Evolutionary conservation across 345 rosid genomes (phyloP).

Genomic region (Camelina neglecta): DNA sequence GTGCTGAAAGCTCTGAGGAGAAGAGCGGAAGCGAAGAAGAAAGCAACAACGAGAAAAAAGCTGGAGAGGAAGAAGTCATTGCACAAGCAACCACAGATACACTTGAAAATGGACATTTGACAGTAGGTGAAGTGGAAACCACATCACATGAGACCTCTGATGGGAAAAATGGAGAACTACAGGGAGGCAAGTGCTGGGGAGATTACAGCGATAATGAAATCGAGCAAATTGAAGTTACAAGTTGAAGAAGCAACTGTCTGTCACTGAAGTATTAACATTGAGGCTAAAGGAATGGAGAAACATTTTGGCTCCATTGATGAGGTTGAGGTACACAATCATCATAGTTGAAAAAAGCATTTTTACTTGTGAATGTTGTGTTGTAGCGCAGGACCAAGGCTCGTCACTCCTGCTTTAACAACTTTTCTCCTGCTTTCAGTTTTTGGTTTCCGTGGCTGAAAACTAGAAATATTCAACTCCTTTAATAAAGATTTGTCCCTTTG

Average conservation of each 20-base stretch:
- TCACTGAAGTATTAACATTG: conserved; percentile 40
- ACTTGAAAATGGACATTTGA: conserved; percentile 45
- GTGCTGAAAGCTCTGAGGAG: conserved; percentile 44
- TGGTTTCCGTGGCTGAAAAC: conserved; percentile 37
- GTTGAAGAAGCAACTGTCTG: conserved; percentile 48
- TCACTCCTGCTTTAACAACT: conserved; percentile 30
- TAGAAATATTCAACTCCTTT: conserved; percentile 23
- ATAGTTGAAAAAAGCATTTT: conserved; percentile 23
- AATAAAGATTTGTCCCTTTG: conserved; percentile 20
- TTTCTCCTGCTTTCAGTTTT: conserved; percentile 29
- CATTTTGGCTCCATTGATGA: conserved; percentile 35
- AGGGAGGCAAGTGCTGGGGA: conserved; percentile 75
- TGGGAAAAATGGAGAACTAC: conserved; percentile 47
- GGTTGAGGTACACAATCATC: conserved; percentile 31
- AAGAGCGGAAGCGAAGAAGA: conserved; percentile 52
- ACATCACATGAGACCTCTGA: conserved; percentile 47
- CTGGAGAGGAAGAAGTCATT: conserved; percentile 50
- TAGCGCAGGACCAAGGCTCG: conserved; percentile 33
- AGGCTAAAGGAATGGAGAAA: conserved; percentile 40
- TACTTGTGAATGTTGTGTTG: conserved; percentile 26
- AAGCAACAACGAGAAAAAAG: conserved; percentile 43
- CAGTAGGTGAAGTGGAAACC: conserved; percentile 36
- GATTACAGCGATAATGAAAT: conserved; percentile 80
- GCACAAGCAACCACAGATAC: conserved; percentile 43
- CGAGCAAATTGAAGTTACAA: conserved; percentile 65